These are phyloP conservation scores for Daldinia bambusicola DNA, from an alignment of 495 filamentous ascomycete species.

Conservation along the genomic window DNA sequence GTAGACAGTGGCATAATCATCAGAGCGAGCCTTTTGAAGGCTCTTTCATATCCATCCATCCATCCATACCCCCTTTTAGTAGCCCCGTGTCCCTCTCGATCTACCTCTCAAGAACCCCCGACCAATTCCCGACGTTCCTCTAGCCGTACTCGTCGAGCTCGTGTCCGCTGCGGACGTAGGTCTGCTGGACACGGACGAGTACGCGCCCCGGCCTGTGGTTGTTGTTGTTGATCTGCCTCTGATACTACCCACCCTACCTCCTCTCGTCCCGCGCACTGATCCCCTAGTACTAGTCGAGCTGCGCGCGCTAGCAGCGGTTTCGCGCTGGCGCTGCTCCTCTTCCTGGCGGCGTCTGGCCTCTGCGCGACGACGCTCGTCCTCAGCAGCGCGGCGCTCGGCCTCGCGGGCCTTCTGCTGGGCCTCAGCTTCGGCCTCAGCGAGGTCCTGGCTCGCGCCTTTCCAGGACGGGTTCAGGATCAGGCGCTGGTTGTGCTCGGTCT, in stretches of 20 bases:
- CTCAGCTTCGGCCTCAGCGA: slow-evolving; percentile 84
- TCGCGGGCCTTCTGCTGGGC: slow-evolving; percentile 73
- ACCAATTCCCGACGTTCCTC: slow-evolving; percentile 56
- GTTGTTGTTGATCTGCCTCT: slow-evolving; percentile 35
- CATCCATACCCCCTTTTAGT: slow-evolving; percentile 18
- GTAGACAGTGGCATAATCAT: slow-evolving; percentile 18
- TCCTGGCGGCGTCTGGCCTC: slow-evolving; percentile 75
- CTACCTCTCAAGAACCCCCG: slow-evolving; percentile 51
- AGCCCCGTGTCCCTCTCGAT: slow-evolving; percentile 45
- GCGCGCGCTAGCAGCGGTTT: slow-evolving; percentile 54
- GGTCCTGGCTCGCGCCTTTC: slow-evolving; percentile 87
- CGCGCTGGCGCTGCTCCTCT: slow-evolving; percentile 71
- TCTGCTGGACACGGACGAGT: slow-evolving; percentile 20
- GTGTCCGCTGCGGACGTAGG: slow-evolving; percentile 41
- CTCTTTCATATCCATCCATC: background rate
- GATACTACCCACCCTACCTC: slow-evolving; percentile 34
- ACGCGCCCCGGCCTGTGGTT: slow-evolving; percentile 15
- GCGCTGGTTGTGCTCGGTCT: slow-evolving; percentile 96
- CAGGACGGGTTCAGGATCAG: slow-evolving; percentile 87
- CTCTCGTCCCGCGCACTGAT: slow-evolving; percentile 41
- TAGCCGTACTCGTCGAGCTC: slow-evolving; percentile 46
- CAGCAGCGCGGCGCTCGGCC: slow-evolving; percentile 75
- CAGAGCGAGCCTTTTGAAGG: slow-evolving; percentile 2
- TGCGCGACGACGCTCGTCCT: slow-evolving; percentile 78
- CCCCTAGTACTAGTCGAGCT: slow-evolving; percentile 29